A percentile compares a stretch with the other conserved stretches of the same genome.
Conservation (phyloP, 495 filamentous ascomycete species). For the Evernia prunastri region DNA sequence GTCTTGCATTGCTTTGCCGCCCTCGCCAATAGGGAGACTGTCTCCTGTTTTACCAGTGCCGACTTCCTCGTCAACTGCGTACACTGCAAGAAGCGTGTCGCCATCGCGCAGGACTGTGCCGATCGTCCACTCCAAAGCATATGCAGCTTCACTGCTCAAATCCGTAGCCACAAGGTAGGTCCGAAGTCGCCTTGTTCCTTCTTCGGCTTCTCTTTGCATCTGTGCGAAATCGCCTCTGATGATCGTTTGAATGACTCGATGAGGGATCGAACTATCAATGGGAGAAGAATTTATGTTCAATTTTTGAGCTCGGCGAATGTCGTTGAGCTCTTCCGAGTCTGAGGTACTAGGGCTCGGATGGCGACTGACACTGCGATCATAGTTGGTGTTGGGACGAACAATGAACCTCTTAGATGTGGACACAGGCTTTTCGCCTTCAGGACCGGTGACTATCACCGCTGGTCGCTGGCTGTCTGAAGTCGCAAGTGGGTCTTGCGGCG, state of each 20-base stretch:
- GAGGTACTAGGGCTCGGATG: slow-evolving; percentile 74
- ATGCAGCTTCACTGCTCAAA: slow-evolving; percentile 84
- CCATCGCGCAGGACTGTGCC: slow-evolving; percentile 92
- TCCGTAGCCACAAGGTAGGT: slow-evolving; percentile 93
- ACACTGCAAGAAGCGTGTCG: slow-evolving; percentile 87
- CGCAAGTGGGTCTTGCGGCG: slow-evolving; percentile 22
- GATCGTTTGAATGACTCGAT: slow-evolving; percentile 80
- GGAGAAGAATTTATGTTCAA: slow-evolving; percentile 72
- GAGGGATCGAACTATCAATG: slow-evolving; percentile 64
- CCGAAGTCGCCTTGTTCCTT: slow-evolving; percentile 63
- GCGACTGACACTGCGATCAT: slow-evolving; percentile 61
- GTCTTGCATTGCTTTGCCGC: slow-evolving; percentile 63
- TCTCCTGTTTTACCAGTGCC: slow-evolving; percentile 43
- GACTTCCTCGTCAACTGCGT: slow-evolving; percentile 80
- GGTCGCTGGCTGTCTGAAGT: slow-evolving; percentile 35
- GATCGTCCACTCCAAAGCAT: slow-evolving; percentile 95
- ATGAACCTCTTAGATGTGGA: slow-evolving; percentile 50
- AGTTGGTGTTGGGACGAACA: slow-evolving; percentile 77
- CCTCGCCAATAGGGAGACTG: slow-evolving; percentile 49
- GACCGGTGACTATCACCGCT: slow-evolving; percentile 56
- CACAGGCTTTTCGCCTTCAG: slow-evolving; percentile 47
- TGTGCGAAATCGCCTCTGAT: slow-evolving; percentile 75
- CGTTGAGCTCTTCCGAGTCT: slow-evolving; percentile 78
- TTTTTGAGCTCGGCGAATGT: slow-evolving; percentile 79
- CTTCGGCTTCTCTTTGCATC: slow-evolving; percentile 67